Base-by-base conservation (phyloP, 2,329 filamentous ascomycete genomes). In the Fusarium goolgardi region DNA sequence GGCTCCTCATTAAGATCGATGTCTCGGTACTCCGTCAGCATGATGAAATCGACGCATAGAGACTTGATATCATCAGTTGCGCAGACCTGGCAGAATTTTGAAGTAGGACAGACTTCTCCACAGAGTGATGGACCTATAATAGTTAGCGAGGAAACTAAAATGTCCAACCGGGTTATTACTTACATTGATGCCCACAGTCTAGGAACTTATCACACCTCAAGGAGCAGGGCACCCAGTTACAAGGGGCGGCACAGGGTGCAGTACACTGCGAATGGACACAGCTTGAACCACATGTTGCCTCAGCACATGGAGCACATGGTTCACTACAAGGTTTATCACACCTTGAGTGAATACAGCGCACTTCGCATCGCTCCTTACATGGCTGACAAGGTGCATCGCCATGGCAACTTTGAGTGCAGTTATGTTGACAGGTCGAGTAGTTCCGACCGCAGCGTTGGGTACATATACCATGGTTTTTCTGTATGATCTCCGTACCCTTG, bases 141-240 rank as follows among this genome's bases (percentile, higher is more conserved):
- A 1, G 2, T 55, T 15, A 55, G 32, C 4, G 8, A 18, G 13
- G 29, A 15, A 12, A 35, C 3, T 3, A 15, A 2, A 15, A 18
- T 10, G 1, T 2, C 1, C 3, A 27, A 5, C 45, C 16, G 9
- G 7, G n/a, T 16, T 25, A 9, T 3, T 12, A 55, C 52, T 37
- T n/a, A 55, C 41, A 55, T 23, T 55, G 41, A 46, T 55, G 41
- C n/a, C 52, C 52, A 4, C 52, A 55, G 16, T 37, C 52, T 9
- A 55, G n/a, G 3, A 23, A 18, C 25, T 15, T 39, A 4, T 31
- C 52, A 3, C 52, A 55, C 5, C 52, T 55, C 15, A 55, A 39
- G 23, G 41, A 55, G 16, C 52, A 55, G 18, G 52, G 52, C 2
- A 55, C 52, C 41, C 41, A 55, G 6, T 55, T 39, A 6, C 52